Base-by-base conservation (phyloP, 805 yeast genomes). In the Kodamaea laetipori region DNA sequence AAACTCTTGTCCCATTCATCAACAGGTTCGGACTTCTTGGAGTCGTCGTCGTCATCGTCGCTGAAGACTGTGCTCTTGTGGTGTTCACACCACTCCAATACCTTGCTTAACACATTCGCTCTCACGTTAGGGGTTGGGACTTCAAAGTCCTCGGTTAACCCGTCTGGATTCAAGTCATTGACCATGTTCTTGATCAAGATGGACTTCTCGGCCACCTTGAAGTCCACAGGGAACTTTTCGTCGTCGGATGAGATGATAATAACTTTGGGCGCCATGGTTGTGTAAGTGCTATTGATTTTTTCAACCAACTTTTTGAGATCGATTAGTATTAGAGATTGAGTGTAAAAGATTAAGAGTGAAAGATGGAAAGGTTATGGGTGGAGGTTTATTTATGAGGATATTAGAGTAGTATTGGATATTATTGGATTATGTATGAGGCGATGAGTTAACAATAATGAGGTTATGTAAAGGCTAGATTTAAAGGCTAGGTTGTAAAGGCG, bases 1-100 rank as follows among this genome's bases (percentile, higher is more conserved):
- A 90, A 92, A 64, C 86, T 88, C 64, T 87, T 86, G 67, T 92
- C 98, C 98, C 98, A 92, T 37, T 90, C 90, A 49, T 86, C 92
- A 40, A 92, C 89, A 3, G 96, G 97, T 2, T 90, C 89, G n/a
- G 92, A 77, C 60, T 86, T 87, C 62, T 86, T 81, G 17, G 87
- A 78, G 53, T 88, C 95, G 42, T 85, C 90, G 50, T 88, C 96
- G 45, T 81, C 88, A 38, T 77, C 81, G 49, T 82, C 89, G 13
- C 87, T 86, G 65, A 83, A 83, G 13, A 73, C 73, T 7, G 86
- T 78, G 60, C 87, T 90, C 63, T 84, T 86, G 72, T 92, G 97
- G 63, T 92, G 94, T 58, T 87, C 95, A 57, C 97, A 90, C 95
- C 97, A 92, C 61, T 92, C 96, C 42, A 92, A 73, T n/a, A 92